Percentiles rank a stretch among this genome's conserved stretches.
Conservation (phyloP, 1,284 basidiomycete species). For the Phaffia rhodozyma region DNA sequence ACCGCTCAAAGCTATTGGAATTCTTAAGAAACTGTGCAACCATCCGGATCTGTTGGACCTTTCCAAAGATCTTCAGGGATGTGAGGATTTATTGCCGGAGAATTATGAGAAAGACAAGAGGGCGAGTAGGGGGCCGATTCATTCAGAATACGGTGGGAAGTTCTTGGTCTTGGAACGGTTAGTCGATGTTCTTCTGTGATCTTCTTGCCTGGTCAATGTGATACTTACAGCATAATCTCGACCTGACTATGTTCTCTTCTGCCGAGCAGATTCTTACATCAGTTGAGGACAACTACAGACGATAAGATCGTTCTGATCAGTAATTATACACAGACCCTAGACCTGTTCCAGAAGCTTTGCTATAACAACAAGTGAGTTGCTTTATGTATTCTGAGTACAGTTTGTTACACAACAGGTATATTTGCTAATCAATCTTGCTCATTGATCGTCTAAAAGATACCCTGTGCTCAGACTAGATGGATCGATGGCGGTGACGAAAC, state of each 20-base stretch:
- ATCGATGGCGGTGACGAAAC: slow-evolving; percentile 83
- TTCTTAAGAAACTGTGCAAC: slow-evolving; percentile 95
- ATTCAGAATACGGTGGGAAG: slow-evolving; percentile 77
- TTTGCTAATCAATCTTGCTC: not conserved
- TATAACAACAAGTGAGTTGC: slow-evolving; percentile 58
- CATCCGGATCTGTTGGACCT: slow-evolving; percentile 88
- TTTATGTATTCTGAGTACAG: not conserved
- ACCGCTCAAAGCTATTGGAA: slow-evolving; percentile 92
- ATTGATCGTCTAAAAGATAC: slow-evolving; percentile 47
- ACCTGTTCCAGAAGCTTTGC: slow-evolving; percentile 81
- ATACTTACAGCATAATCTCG: not conserved
- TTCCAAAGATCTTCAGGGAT: slow-evolving; percentile 74
- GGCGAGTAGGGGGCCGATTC: slow-evolving; percentile 43
- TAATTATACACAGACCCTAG: slow-evolving; percentile 96
- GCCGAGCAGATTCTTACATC: slow-evolving; percentile 62
- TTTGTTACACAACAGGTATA: not conserved
- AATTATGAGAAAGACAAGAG: slow-evolving; percentile 43
- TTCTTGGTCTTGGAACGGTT: slow-evolving; percentile 88
- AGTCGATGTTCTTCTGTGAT: slow-evolving; percentile 19
- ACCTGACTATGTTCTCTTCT: not conserved
- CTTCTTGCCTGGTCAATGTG: not conserved
- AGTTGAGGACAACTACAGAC: slow-evolving; percentile 52
- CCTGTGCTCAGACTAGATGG: slow-evolving; percentile 88
- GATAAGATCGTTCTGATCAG: slow-evolving; percentile 99
- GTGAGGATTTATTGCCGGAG: slow-evolving; percentile 69